Percentiles rank a stretch among this genome's conserved stretches.
Evolutionary conservation across 805 yeast species (phyloP).

Genomic region (Citeromyces nyonsensis): DNA sequence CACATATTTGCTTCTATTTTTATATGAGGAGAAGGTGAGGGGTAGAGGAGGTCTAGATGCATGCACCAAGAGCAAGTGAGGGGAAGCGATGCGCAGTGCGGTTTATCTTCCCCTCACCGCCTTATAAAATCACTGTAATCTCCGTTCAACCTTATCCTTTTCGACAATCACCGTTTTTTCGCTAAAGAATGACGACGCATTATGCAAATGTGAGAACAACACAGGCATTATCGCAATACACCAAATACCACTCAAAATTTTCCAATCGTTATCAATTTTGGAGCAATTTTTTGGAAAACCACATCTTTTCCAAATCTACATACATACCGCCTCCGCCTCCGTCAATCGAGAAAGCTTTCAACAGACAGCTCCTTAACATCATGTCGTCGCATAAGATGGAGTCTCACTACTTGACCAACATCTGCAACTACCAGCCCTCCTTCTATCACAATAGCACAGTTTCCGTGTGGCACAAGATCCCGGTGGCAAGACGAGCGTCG

Average conservation of each 20-base stretch:
- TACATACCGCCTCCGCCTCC: conserved; percentile 5
- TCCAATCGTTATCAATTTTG: background rate
- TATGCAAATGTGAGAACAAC: too few relatives aligned
- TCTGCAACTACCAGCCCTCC: conserved; percentile 12
- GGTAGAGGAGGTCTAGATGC: background rate
- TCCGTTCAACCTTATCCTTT: background rate
- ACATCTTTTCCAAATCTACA: conserved; percentile 3
- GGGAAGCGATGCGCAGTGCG: too few relatives aligned
- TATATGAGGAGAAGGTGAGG: background rate
- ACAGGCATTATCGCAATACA: too few relatives aligned
- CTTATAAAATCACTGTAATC: background rate
- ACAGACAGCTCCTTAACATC: conserved; percentile 2
- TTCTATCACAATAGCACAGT: conserved; percentile 14
- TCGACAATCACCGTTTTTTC: background rate
- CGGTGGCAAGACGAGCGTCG: conserved; percentile 57
- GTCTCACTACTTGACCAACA: conserved; percentile 16
- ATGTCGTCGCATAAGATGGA: conserved; percentile 14
- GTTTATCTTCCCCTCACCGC: too few relatives aligned
- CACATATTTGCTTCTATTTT: background rate
- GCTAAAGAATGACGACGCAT: too few relatives aligned
- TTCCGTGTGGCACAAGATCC: conserved; percentile 51
- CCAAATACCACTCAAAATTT: background rate
- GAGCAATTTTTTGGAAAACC: conserved; percentile 3
- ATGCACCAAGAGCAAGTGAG: too few relatives aligned
- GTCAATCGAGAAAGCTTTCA: too few relatives aligned